A percentile compares a stretch with the other conserved stretches of the same genome.
These are phyloP conservation scores for Fulvia fulva DNA, from an alignment of 2,329 filamentous ascomycete species.

Conservation along the genomic window DNA sequence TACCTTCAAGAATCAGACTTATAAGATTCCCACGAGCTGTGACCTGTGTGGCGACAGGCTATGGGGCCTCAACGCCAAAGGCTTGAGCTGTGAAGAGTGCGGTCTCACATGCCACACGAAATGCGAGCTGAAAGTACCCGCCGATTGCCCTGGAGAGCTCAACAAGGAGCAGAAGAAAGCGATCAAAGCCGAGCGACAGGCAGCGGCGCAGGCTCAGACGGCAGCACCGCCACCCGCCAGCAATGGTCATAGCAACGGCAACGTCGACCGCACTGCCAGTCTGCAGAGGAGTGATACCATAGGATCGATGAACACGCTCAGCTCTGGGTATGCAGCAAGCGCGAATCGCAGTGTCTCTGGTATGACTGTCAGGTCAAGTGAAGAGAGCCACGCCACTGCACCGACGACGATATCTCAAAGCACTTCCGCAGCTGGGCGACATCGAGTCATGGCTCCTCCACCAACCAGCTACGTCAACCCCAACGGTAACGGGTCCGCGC, in stretches of 20 bases:
- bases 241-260: slow-evolving; percentile 25
- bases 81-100: slow-evolving; percentile 92
- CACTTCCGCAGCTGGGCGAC: slow-evolving; percentile 44
- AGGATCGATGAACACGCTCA: slow-evolving; percentile 69
- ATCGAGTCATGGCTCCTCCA: slow-evolving; percentile 81
- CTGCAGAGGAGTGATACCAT: slow-evolving; percentile 81
- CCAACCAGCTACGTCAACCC: slow-evolving; percentile 70
- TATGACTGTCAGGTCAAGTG: slow-evolving; percentile 47
- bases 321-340: slow-evolving; percentile 79
- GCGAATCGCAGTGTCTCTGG: slow-evolving; percentile 72
- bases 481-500: slow-evolving; percentile 47
- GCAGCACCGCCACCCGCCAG: slow-evolving; percentile 20
- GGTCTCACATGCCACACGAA: slow-evolving; percentile 98
- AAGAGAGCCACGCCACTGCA: slow-evolving; percentile 29
- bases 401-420: slow-evolving; percentile 14
- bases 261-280: slow-evolving; percentile 53
- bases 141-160: slow-evolving; percentile 90
- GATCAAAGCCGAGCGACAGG: slow-evolving; percentile 80
- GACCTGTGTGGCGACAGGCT: slow-evolving; percentile 94
- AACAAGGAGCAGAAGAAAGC: slow-evolving; percentile 95
- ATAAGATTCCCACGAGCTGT: slow-evolving; percentile 98
- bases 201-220: slow-evolving; percentile 59
- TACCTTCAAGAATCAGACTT: slow-evolving; percentile 97
- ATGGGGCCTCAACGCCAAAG: slow-evolving; percentile 95
- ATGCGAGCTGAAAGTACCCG: slow-evolving; percentile 97